Conservation (phyloP, 2,329 filamentous ascomycete genomes). For the Fonsecaea erecta region DNA sequence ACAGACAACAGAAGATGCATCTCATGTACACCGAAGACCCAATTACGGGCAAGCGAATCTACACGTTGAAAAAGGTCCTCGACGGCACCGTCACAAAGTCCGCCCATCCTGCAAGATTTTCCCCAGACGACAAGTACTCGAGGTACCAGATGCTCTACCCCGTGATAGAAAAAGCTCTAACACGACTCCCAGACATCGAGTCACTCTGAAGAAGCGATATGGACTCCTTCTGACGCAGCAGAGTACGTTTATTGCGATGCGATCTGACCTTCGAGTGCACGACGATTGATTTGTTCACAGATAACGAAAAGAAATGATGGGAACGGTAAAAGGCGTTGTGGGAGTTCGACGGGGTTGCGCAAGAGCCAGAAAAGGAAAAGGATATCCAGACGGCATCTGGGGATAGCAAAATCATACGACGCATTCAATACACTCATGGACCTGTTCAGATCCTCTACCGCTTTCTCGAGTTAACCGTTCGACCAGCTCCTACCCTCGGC, state of each 20-base stretch:
- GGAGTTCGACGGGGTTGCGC: neutral
- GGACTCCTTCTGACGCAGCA: conserved; percentile 84
- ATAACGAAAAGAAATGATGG: conserved; percentile 42
- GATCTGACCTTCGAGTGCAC: conserved; percentile 5
- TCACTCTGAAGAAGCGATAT: conserved; percentile 93
- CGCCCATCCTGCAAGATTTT: conserved; percentile 94
- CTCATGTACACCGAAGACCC: conserved; percentile 82
- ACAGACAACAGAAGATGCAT: conserved; percentile 58
- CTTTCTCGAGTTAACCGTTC: conserved; percentile 80
- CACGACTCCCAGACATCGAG: conserved; percentile 69
- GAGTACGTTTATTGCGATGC: conserved; percentile 48
- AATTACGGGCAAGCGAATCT: conserved; percentile 79
- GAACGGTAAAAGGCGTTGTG: conserved; percentile 8
- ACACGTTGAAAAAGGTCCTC: conserved; percentile 75
- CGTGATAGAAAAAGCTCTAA: neutral
- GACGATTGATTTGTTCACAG: conserved; percentile 30
- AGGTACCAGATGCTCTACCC: conserved; percentile 51
- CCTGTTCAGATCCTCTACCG: conserved; percentile 39
- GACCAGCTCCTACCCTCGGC: conserved; percentile 81
- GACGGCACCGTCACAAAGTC: conserved; percentile 89
- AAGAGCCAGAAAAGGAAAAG: conserved; percentile 1
- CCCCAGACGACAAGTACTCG: conserved; percentile 98
- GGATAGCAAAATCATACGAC: neutral
- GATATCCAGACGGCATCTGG: conserved; percentile 22
- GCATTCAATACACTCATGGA: conserved; percentile 4